Evolutionary conservation across 1,284 basidiomycete species (phyloP).

Genomic region (Porodaedalea pini): DNA sequence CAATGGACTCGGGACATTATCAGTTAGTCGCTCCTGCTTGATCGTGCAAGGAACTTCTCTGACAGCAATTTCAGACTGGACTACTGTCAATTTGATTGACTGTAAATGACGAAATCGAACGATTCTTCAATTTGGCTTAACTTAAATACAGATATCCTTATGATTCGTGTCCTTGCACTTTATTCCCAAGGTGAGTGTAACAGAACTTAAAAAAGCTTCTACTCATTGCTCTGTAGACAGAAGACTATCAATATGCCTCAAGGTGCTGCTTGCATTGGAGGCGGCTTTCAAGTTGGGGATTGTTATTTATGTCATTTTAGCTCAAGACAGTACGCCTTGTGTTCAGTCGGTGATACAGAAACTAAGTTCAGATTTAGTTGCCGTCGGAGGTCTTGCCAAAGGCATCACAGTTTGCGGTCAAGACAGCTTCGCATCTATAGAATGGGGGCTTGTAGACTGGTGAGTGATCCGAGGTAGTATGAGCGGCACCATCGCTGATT

Average conservation of each 20-base stretch:
- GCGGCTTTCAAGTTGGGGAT: not conserved
- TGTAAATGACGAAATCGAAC: not conserved
- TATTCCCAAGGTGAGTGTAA: not conserved
- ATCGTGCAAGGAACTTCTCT: too few species aligned
- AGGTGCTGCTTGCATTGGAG: not conserved
- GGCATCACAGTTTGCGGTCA: not conserved
- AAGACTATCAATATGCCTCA: not conserved
- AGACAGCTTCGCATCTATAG: not conserved
- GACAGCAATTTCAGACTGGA: not conserved
- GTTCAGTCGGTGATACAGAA: not conserved
- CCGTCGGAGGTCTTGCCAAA: not conserved
- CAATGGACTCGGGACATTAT: not conserved
- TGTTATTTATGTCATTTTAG: not conserved
- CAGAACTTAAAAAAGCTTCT: not conserved
- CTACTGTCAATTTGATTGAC: not conserved
- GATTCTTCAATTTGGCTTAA: not conserved
- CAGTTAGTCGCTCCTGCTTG: not conserved
- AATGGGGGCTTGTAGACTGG: not conserved
- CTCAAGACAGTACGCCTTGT: not conserved
- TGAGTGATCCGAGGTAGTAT: not conserved
- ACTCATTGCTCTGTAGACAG: not conserved
- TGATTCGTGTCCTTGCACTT: constrained; percentile 10
- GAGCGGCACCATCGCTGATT: not conserved
- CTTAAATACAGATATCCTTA: not conserved
- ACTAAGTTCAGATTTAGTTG: not conserved